phyloP scores from a whole-genome alignment of 345 rosid species.

The Salix dunnii region DNA sequence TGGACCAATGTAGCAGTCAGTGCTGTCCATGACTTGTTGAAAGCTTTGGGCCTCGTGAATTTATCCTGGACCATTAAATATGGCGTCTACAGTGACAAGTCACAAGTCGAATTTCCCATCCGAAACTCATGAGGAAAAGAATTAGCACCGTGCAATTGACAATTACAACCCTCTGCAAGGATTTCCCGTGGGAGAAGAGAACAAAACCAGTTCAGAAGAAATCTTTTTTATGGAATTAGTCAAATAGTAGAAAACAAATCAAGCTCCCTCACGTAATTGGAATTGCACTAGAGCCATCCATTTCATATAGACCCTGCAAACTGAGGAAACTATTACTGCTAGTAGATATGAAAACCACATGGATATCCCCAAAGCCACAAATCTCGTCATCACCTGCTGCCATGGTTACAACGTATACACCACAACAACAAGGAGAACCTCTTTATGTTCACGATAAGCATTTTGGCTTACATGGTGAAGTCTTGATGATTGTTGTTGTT shows the following conservation, averaged over 20 bases:
- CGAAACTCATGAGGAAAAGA: background rate
- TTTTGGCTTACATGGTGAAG: conserved; percentile 49
- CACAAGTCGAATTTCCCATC: background rate
- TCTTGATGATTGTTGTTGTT: conserved; percentile 31
- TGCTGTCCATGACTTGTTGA: background rate
- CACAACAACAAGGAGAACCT: background rate
- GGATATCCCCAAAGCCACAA: background rate
- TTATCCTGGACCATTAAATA: background rate
- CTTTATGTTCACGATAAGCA: conserved; percentile 29
- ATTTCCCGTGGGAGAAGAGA: background rate
- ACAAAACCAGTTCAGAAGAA: background rate
- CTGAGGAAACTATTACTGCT: conserved; percentile 1
- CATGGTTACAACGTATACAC: background rate
- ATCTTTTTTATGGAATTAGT: background rate
- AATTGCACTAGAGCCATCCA: background rate
- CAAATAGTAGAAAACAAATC: background rate
- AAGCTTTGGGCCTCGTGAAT: background rate
- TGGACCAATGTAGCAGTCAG: background rate
- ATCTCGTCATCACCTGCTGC: background rate
- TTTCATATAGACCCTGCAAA: background rate
- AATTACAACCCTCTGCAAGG: background rate
- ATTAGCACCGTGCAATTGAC: background rate
- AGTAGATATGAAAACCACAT: background rate
- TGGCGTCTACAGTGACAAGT: background rate
- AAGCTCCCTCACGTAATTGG: background rate